These are phyloP conservation scores for Litchi chinensis DNA, from an alignment of 345 rosid genomes.

Conservation along the genomic window DNA sequence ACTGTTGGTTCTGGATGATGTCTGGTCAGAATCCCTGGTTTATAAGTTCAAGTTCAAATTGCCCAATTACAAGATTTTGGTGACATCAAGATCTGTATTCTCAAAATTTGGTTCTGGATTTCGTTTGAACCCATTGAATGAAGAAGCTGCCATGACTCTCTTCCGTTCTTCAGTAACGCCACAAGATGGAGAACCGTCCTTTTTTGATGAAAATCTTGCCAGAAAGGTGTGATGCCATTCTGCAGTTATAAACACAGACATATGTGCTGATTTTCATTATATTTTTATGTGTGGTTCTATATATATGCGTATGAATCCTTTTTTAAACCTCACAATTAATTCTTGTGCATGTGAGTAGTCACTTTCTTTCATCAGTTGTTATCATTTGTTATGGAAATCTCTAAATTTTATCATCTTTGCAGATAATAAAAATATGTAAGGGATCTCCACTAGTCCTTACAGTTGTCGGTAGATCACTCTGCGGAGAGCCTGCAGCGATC, in stretches of 20 bases:
- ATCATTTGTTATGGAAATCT: conserved; percentile 39
- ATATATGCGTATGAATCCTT: conserved; percentile 24
- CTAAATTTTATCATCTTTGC: conserved; percentile 18
- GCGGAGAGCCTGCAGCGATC: conserved; percentile 21
- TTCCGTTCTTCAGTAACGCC: conserved; percentile 31
- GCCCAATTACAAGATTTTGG: conserved; percentile 52
- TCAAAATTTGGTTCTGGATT: conserved; percentile 33
- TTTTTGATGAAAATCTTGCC: conserved; percentile 34
- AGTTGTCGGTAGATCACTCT: conserved; percentile 55
- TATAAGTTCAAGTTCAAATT: conserved; percentile 26
- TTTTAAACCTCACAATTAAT: conserved; percentile 14
- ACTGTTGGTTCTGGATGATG: conserved; percentile 75
- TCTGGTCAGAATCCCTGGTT: conserved; percentile 50
- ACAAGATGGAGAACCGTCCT: neutral
- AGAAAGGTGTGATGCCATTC: conserved; percentile 29
- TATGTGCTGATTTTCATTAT: neutral
- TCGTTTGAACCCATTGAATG: conserved; percentile 39
- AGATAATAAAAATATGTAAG: conserved; percentile 60
- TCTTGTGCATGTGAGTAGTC: neutral
- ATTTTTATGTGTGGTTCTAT: neutral
- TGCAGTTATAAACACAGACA: neutral
- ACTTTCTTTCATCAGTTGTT: neutral
- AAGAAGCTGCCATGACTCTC: conserved; percentile 42
- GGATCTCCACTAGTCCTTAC: conserved; percentile 59
- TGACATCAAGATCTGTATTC: conserved; percentile 59